phyloP scores from a whole-genome alignment of 805 yeast species.

The Saccharomycopsis olivae region DNA sequence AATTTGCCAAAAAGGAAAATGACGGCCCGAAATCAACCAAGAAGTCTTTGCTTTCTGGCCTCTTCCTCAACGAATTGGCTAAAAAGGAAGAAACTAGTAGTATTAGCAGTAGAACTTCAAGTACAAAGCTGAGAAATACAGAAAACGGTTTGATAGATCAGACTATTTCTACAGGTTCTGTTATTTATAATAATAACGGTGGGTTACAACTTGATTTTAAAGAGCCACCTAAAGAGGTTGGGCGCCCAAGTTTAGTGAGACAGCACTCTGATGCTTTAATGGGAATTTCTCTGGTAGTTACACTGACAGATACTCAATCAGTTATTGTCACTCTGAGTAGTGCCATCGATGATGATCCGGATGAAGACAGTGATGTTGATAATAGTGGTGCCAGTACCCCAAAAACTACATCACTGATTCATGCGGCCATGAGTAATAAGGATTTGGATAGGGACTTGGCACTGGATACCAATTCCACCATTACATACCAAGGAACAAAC shows the following conservation, averaged over 20 bases:
- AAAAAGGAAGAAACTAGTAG: not conserved
- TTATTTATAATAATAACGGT: conserved; percentile 5
- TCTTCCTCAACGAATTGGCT: conserved; percentile 13
- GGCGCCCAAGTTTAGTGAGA: not conserved
- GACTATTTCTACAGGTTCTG: not conserved
- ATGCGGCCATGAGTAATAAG: not conserved
- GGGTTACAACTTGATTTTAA: conserved; percentile 4
- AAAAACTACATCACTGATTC: not conserved
- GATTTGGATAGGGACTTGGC: not conserved
- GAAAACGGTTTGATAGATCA: not conserved
- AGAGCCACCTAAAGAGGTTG: not conserved
- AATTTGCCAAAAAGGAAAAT: conserved; percentile 1
- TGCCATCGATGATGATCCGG: no score
- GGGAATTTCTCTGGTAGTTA: not conserved
- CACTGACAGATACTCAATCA: not conserved
- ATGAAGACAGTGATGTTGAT: no score
- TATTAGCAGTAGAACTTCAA: not conserved
- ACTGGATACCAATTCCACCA: not conserved
- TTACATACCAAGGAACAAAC: not conserved
- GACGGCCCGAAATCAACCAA: conserved; percentile 3
- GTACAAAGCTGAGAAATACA: not conserved
- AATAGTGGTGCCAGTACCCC: no score
- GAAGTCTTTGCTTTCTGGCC: conserved; percentile 14
- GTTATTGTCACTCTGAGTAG: not conserved
- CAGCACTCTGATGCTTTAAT: no score